phyloP scores from a whole-genome alignment of 2,329 filamentous ascomycete species.

The Exophiala dermatitidis region DNA sequence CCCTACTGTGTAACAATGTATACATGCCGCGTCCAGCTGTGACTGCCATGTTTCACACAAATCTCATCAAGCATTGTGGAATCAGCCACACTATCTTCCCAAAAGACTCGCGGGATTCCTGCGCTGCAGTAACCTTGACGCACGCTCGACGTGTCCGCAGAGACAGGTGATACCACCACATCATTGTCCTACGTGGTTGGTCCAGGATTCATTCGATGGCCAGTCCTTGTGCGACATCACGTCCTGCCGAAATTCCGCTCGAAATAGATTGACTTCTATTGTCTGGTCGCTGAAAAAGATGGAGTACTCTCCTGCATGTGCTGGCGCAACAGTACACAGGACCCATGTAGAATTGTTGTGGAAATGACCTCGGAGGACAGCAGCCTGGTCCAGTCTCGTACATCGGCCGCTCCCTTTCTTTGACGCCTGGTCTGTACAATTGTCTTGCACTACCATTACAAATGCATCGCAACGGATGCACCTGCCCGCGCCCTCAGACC shows the following conservation, averaged over 20 bases:
- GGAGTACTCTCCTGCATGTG: background rate
- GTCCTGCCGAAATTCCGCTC: background rate
- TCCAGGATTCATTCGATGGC: background rate
- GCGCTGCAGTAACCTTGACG: background rate
- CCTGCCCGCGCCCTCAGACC: constrained; percentile 17
- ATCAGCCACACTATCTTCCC: background rate
- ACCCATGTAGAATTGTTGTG: constrained; percentile 3
- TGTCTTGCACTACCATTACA: constrained; percentile 13
- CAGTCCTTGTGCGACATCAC: background rate
- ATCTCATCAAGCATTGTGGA: background rate
- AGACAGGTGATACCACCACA: background rate
- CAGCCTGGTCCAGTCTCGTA: background rate
- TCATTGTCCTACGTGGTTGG: background rate
- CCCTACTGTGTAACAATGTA: background rate
- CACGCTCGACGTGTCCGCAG: background rate
- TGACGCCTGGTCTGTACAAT: background rate
- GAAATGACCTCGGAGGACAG: constrained; percentile 2
- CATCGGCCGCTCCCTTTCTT: background rate
- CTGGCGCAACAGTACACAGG: background rate
- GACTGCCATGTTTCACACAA: background rate
- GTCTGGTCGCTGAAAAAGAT: background rate
- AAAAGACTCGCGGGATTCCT: background rate
- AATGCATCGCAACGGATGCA: constrained; percentile 17
- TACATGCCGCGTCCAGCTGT: background rate
- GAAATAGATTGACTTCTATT: constrained; percentile 4